Evolutionary conservation across 257 asterid genomes (phyloP), one percentile per base, ranked within the genome.

Genomic region (Solanum virginianum): DNA sequence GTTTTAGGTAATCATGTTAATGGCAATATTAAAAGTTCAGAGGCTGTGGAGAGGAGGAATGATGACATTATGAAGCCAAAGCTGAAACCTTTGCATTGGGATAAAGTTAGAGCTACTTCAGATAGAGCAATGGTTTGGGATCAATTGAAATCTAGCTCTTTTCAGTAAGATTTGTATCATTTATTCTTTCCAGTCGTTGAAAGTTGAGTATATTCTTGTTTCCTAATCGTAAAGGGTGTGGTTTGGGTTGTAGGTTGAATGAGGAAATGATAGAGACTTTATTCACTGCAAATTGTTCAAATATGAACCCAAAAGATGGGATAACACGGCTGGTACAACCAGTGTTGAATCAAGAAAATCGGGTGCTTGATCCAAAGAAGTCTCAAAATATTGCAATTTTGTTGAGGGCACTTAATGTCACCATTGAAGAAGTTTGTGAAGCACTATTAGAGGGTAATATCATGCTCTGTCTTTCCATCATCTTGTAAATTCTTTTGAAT

Each of bases 61-160:
- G 93, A 87, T 55, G 95, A 91, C 26, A 83, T 54, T 14, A 32
- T 85, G 86, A 93, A 91, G 91, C 96, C 94, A 7, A 94, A 88
- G 92, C 86, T 94, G 85, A 95, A 95, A 86, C 90, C 98, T 82
- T 86, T 94, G 92, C 98, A 95, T 36, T 95, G 98, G 98, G 98
- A 95, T 89, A 95, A 95, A 93, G 96, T 94, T 47, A 93, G 95
- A 88, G 92, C 95, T 55, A 89, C 95, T 81, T 92, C 98, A 29
- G 95, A 95, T 59, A 89, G 93, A 87, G 91, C 90, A 47, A 94
- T 93, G 96, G 95, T 90, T 83, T 95, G 98, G 98, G 97, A 95
- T 90, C 96, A 94, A 72, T 82, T 94, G 68, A 94, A 91, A 83
- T 90, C 97, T 26, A 93, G 92, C 85, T 92, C 98, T 72, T 94